phyloP scores from a whole-genome alignment of 2,329 filamentous ascomycete genomes.

The Anisogramma anomala region DNA sequence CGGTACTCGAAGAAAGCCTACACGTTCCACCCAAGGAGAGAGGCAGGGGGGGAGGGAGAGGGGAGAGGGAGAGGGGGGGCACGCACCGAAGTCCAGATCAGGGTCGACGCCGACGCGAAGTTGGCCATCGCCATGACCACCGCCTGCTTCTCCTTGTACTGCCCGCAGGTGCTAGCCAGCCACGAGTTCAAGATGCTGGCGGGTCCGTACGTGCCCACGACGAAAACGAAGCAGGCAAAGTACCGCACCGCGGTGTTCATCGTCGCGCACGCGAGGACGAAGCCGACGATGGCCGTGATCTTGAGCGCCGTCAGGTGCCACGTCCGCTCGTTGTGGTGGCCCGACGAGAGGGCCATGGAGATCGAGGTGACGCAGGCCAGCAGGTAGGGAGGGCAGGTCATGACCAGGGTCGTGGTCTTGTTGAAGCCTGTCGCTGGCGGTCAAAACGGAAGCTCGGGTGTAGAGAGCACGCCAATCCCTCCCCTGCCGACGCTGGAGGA shows the following conservation, averaged over 20 bases:
- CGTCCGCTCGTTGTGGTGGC: conserved; percentile 34
- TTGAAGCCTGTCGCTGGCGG: too few relatives aligned
- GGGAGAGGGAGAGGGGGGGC: too few relatives aligned
- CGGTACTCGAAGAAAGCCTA: not conserved
- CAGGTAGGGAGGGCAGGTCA: conserved; percentile 35
- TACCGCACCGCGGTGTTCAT: conserved; percentile 19
- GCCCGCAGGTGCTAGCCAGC: conserved; percentile 29
- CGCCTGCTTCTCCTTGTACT: conserved; percentile 37
- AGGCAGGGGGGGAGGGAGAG: too few relatives aligned
- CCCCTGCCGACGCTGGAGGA: too few relatives aligned
- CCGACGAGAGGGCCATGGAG: conserved; percentile 27
- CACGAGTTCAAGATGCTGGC: conserved; percentile 36
- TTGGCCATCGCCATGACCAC: conserved; percentile 25
- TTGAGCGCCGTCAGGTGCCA: conserved; percentile 35
- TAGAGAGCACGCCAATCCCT: too few relatives aligned
- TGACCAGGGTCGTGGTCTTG: conserved; percentile 33
- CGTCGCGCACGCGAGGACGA: conserved; percentile 20
- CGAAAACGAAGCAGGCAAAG: conserved; percentile 28
- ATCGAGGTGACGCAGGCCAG: conserved; percentile 30
- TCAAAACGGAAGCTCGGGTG: too few relatives aligned
- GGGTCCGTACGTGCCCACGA: conserved; percentile 27
- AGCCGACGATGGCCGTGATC: conserved; percentile 28
- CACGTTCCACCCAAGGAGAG: too few relatives aligned
- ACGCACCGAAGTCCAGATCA: conserved; percentile 3
- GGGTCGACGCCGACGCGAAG: not conserved